Conservation (phyloP, 371 early-diverging fungal species). For the Basidiobolus meristosporus region DNA sequence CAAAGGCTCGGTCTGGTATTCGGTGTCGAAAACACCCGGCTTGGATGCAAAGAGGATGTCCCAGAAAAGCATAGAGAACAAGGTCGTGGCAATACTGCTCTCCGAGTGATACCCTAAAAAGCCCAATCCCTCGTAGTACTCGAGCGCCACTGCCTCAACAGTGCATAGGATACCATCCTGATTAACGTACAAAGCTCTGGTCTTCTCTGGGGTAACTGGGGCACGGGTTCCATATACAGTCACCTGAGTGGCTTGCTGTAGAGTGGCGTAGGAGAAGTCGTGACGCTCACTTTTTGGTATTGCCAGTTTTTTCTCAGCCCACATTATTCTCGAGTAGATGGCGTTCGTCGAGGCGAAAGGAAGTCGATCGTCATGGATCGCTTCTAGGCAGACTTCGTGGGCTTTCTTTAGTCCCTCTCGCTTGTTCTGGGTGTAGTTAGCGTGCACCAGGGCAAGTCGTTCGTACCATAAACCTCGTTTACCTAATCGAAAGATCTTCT, state of each 20-base stretch:
- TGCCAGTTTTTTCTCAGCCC: too few relatives aligned
- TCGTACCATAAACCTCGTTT: slow-evolving; percentile 54
- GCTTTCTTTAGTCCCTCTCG: slow-evolving; percentile 22
- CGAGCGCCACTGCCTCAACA: slow-evolving; percentile 34
- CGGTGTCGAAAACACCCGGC: slow-evolving; percentile 58
- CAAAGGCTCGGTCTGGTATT: slow-evolving; percentile 46
- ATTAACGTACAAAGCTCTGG: slow-evolving; percentile 15
- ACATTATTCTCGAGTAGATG: too few relatives aligned
- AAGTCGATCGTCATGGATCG: too few relatives aligned
- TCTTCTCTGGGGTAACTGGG: too few relatives aligned
- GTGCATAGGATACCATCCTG: slow-evolving; percentile 26
- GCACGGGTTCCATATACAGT: too few relatives aligned
- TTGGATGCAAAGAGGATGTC: slow-evolving; percentile 39
- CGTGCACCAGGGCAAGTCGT: slow-evolving; percentile 34
- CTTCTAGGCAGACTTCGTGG: too few relatives aligned
- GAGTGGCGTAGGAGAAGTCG: too few relatives aligned
- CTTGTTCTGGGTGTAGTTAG: slow-evolving; percentile 19
- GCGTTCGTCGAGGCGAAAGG: too few relatives aligned
- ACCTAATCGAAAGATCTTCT: slow-evolving; percentile 25
- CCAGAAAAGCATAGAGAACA: slow-evolving; percentile 50
- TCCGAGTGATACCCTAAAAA: slow-evolving; percentile 48
- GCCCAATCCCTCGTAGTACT: slow-evolving; percentile 30
- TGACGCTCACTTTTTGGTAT: too few relatives aligned
- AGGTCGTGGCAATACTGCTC: slow-evolving; percentile 29
- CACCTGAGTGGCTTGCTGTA: too few relatives aligned